These are phyloP conservation scores for Podaxis sp. DNA, from an alignment of 768 basidiomycete genomes.

Conservation along the genomic window DNA sequence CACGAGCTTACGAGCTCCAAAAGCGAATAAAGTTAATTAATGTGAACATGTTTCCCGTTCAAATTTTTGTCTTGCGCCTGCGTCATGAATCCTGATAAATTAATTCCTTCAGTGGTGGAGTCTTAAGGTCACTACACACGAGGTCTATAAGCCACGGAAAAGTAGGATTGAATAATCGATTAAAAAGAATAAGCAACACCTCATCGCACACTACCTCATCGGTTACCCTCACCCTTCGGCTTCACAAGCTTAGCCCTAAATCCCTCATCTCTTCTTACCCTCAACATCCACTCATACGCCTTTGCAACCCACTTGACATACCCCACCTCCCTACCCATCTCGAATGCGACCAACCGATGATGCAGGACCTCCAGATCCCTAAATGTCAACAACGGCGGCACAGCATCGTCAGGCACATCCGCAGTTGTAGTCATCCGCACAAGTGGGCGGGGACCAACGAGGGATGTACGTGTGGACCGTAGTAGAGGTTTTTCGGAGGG, in stretches of 20 bases:
- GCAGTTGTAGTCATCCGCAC: slow-evolving; percentile 61
- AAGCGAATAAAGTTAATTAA: too few relatives aligned
- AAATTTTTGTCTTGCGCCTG: too few relatives aligned
- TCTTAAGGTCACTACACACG: too few relatives aligned
- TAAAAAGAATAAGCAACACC: too few relatives aligned
- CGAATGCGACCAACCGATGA: slow-evolving; percentile 53
- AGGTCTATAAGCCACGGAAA: too few relatives aligned
- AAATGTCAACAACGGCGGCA: slow-evolving; percentile 79
- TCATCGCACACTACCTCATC: neutral
- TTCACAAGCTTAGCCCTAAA: neutral
- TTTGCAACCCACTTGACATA: slow-evolving; percentile 73
- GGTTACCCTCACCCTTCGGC: neutral
- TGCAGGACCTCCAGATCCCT: slow-evolving; percentile 77
- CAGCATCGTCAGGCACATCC: slow-evolving; percentile 67
- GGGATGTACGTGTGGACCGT: slow-evolving; percentile 54
- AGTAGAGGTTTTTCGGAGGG: slow-evolving; percentile 40
- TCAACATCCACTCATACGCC: slow-evolving; percentile 67
- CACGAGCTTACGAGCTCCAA: too few relatives aligned
- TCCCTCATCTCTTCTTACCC: slow-evolving; percentile 48
- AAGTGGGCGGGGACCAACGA: slow-evolving; percentile 55
- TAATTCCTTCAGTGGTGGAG: too few relatives aligned
- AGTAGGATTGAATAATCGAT: too few relatives aligned
- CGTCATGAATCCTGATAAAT: too few relatives aligned
- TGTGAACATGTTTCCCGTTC: too few relatives aligned
- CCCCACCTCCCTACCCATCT: slow-evolving; percentile 43